Evolutionary conservation across 2,329 filamentous ascomycete genomes (phyloP), one percentile per base, ranked within the genome.

Genomic region (Diplodia intermedia): DNA sequence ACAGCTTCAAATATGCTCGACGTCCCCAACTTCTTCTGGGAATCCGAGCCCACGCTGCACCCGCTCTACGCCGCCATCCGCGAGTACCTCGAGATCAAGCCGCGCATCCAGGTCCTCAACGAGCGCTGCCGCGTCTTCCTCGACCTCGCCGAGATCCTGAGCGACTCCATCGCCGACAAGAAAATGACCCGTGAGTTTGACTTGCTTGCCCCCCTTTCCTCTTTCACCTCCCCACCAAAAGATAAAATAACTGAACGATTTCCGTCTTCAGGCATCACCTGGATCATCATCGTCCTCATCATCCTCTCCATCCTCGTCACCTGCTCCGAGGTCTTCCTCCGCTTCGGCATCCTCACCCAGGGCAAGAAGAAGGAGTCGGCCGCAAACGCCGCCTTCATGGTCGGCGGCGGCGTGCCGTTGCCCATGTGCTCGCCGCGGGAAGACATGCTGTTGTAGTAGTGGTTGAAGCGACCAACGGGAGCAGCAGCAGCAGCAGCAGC

Each of bases 21-120:
- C 79, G 93, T 96, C 0, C 94, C 94, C 69, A 96, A 94, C 78
- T 97, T 97, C 85, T 97, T 98, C 85, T 99, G 95, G 95, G 94
- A 98, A 78, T 92, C 92, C 12, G 95, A 99, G 77, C 95, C 95
- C 20, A 97, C 93, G 0, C 86, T 99, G 0, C 93, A 97, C 77
- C 95, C 95, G 0, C 89, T 99, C 33, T 99, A 99, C 82, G 90
- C 89, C 69, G 95, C 94, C 69, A 93, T 98, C 62, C 92, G 95
- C 74, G 95, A 98, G 79, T 99, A 99, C 77, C 90, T 99, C 69
- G 95, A 99, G 77, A 98, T 99, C 78, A 94, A 97, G 75, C 93
- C 91, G 8, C 92, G 95, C 66, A 97, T 97, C 77, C 93, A 96
- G 79, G 94, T 98, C 29, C 90, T 99, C 71, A 99, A 99, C 80